phyloP scores from a whole-genome alignment of 768 basidiomycete genomes.

The Amyloporia xantha region DNA sequence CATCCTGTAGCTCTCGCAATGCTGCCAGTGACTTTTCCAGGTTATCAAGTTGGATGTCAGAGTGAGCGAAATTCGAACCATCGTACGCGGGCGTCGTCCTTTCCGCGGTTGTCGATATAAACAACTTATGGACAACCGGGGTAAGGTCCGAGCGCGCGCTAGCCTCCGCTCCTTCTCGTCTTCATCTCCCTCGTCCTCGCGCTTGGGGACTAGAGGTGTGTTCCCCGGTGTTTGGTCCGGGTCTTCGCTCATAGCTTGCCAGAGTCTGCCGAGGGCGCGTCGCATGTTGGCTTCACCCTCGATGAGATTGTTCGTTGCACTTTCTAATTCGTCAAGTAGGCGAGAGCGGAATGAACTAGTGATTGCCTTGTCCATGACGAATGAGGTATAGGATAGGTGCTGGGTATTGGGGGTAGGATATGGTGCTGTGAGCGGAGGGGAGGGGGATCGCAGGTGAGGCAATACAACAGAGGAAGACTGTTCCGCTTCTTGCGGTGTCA shows the following conservation, averaged over 20 bases:
- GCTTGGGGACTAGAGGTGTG: conserved; percentile 54
- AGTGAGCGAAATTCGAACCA: conserved; percentile 55
- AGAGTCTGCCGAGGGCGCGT: conserved; percentile 69
- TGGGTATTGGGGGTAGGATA: conserved; percentile 62
- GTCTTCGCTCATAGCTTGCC: conserved; percentile 77
- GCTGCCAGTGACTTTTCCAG: conserved; percentile 70
- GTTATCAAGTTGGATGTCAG: conserved; percentile 60
- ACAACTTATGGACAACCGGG: conserved; percentile 59
- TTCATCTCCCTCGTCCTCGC: conserved; percentile 45
- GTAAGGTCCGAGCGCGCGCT: conserved; percentile 62
- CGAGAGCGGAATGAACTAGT: conserved; percentile 79
- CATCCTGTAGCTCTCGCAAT: conserved; percentile 77
- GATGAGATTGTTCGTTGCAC: conserved; percentile 76
- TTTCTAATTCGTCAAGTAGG: conserved; percentile 71
- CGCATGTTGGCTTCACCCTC: conserved; percentile 74
- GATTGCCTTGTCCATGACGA: conserved; percentile 79
- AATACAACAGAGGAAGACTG: conserved; percentile 69
- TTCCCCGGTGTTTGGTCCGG: conserved; percentile 33
- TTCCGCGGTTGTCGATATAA: conserved; percentile 48
- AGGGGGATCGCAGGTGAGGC: conserved; percentile 71
- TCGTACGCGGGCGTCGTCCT: conserved; percentile 44
- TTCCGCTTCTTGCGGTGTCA: conserved; percentile 50
- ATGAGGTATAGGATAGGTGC: conserved; percentile 74
- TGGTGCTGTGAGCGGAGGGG: conserved; percentile 72
- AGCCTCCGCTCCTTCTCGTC: conserved; percentile 36